These are phyloP conservation scores for Colletotrichum sp. DNA, from an alignment of 2,329 filamentous ascomycete genomes.

Conservation along the genomic window DNA sequence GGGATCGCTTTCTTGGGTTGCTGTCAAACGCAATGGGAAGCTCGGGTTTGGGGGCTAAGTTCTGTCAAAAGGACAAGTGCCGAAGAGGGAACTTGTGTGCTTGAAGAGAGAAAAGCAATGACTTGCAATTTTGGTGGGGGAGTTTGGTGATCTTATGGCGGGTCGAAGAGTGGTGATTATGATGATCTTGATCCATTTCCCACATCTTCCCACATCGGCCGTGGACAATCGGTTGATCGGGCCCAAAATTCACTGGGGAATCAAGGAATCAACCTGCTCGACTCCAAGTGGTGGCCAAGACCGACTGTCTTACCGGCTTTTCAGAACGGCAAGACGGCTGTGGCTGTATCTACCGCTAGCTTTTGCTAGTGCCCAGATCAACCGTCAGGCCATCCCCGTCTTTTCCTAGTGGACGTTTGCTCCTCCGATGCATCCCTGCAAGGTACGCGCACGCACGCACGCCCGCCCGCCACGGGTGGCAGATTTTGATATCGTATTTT, in stretches of 20 bases:
- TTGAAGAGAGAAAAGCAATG: neutral
- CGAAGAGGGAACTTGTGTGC: neutral
- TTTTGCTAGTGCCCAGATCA: neutral
- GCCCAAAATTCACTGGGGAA: neutral
- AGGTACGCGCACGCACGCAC: neutral
- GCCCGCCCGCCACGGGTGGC: neutral
- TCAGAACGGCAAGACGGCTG: neutral
- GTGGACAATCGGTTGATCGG: neutral
- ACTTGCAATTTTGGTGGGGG: neutral
- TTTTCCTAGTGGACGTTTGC: neutral
- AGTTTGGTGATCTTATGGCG: neutral
- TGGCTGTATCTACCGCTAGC: conserved; percentile 2
- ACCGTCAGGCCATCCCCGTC: neutral
- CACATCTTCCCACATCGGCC: neutral
- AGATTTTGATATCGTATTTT: neutral
- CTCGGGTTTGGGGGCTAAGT: neutral
- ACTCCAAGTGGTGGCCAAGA: neutral
- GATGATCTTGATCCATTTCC: neutral
- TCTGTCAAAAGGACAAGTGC: neutral
- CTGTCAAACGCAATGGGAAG: neutral
- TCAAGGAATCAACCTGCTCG: neutral
- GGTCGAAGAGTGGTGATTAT: neutral
- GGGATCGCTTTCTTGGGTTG: neutral
- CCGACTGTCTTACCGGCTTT: neutral
- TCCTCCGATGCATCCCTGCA: neutral